A percentile compares a stretch with the other conserved stretches of the same genome.
Evolutionary conservation across 2,329 filamentous ascomycete genomes (phyloP).

Genomic region (Aspergillus sp.): DNA sequence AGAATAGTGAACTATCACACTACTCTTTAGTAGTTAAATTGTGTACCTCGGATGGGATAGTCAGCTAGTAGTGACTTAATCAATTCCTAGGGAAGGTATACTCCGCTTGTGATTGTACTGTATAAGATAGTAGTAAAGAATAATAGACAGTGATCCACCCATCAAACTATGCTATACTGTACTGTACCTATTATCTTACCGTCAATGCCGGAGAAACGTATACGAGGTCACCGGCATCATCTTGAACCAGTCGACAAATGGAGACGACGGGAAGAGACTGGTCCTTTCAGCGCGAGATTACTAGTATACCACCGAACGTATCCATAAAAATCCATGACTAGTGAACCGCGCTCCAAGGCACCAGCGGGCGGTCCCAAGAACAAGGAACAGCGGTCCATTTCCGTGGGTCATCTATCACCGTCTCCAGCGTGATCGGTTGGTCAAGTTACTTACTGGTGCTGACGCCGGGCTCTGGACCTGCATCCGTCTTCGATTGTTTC

Average conservation of each 20-base stretch:
- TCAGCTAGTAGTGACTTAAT: too few relatives aligned
- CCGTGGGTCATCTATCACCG: constrained; percentile 25
- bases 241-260: not conserved
- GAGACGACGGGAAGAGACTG: not conserved
- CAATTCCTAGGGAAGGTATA: not conserved
- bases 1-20: not conserved
- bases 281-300: not conserved
- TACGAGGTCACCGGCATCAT: not conserved
- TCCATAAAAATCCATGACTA: not conserved
- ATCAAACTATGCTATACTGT: too few relatives aligned
- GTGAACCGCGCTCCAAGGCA: constrained; percentile 6
- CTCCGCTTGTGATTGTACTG: not conserved
- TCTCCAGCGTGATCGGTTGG: constrained; percentile 19
- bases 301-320: not conserved
- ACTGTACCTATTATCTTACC: not conserved
- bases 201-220: not conserved
- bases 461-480: constrained; percentile 15
- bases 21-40: too few relatives aligned
- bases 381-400: constrained; percentile 25
- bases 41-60: too few relatives aligned
- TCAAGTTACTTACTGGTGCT: constrained; percentile 15
- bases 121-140: not conserved
- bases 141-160: too few relatives aligned
- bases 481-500: constrained; percentile 5
- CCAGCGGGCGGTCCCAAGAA: constrained; percentile 19